Evolutionary conservation across 1,139 yeast genomes (phyloP), one percentile per base, ranked within the genome.

Genomic region (Candida mesenterica): DNA sequence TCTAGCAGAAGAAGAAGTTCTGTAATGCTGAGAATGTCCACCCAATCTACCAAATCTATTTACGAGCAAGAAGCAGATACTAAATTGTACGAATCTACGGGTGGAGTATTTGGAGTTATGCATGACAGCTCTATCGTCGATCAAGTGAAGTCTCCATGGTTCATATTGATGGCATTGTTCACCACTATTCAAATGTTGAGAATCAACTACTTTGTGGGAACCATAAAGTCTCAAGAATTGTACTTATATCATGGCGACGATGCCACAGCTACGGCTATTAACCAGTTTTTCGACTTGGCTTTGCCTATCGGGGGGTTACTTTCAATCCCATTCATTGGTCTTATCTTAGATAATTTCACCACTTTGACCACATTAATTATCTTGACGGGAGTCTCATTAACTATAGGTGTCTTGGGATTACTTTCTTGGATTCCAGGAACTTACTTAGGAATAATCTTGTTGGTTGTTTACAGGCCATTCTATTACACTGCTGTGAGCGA

Each of bases 401-500:
- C 67, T 4, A 79, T 87, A 43, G 95, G 95, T 7, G 44, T 82
- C 1, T 65, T 77, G 52, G 95, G 95, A 0, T 58, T 85, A 27
- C 46, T 84, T 9, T 62, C 82, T 1, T 62, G 70, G 55, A 53
- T 75, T 18, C 75, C 76, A 15, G 61, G 65, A 3, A 74, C 84
- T 10, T 72, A 82, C 48, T 33, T 74, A 1, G 94, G 95, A 7
- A 82, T 88, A 29, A 48, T 77, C 1, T 50, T 84, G 19, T 68
- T 90, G 45, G 96, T 87, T n/a, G 67, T 86, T 1, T 89, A 85
- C 59, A 74, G 97, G 57, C 97, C 97, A 12, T 85, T 89, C 53
- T 88, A 85, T 54, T 90, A 89, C 60, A 89, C 97, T 2, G 88
- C 95, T 0, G 86, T 89, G 2, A 84, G 95, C 4, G 97, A 90